Evolutionary conservation across 1,284 basidiomycete genomes (phyloP), one percentile per base, ranked within the genome.

Genomic region (Malassezia furfur): DNA sequence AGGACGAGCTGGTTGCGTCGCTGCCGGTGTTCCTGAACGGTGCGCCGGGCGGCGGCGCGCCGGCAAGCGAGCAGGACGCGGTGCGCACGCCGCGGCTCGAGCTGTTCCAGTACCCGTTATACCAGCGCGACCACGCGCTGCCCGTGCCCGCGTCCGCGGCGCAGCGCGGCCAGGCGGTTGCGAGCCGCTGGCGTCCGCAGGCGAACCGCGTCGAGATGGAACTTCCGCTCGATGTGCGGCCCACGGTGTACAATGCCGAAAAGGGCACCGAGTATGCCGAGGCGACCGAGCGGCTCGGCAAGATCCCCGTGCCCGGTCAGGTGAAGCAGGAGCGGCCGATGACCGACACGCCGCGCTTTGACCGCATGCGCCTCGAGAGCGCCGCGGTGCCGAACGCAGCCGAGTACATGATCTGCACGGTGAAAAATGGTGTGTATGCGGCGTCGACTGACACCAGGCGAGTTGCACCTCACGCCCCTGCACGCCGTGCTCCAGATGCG

Each of bases 31-130:
- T 68, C 41, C 61, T 72, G 12, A 66, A 63, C 50, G 57, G 57
- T 40, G 68, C 68, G 3, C 53, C 70, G 30, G 61, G 64, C n/a
- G 51, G 54, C 34, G 48, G 57, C 4, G 61, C 66, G 4, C 10
- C 9, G 9, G 38, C 17, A n/a, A 19, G 9, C 9, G 17, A 17
- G 17, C 12, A 30, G 40, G 21, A 12, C 21, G 17, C 22, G n/a
- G 40, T 15, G 19, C 21, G 17, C 12, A 11, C 32, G 32, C 11
- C 14, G 32, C 59, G 59, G 1, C 58, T 74, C 0, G 62, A 70
- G 45, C 48, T 72, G 17, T 71, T 74, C 31, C 70, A 72, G 50
- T 74, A 72, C 41, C 72, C 72, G 8, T 66, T 69, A 48, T 70
- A 67, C 38, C 63, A 63, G 30, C 61, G 63, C 34, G 62, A 61